Percentiles rank a stretch among this genome's conserved stretches.
Evolutionary conservation across 1,284 basidiomycete genomes (phyloP).

Genomic region (Fomes fomentarius): DNA sequence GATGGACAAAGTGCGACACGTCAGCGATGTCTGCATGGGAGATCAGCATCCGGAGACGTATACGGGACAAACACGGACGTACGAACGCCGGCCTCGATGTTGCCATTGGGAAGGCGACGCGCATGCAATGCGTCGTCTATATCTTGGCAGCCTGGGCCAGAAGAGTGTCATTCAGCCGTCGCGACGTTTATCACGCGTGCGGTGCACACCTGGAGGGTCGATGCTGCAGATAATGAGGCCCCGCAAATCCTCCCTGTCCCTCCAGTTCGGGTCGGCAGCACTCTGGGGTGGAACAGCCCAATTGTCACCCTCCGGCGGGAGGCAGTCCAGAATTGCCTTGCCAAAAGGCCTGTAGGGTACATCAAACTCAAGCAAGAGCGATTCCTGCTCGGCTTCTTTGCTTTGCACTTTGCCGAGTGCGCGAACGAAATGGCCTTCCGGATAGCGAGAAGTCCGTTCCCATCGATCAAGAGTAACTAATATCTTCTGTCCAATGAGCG

Average conservation of each 20-base stretch:
- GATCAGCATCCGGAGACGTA: conserved; percentile 6
- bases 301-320: conserved; percentile 87
- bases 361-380: conserved; percentile 92
- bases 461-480: conserved; percentile 95
- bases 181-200: background rate
- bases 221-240: conserved; percentile 93
- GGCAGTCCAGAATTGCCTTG: conserved; percentile 89
- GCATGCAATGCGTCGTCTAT: conserved; percentile 99
- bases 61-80: conserved; percentile 43
- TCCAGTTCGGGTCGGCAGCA: conserved; percentile 66
- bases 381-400: conserved; percentile 97
- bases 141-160: conserved; percentile 84
- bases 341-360: conserved; percentile 98
- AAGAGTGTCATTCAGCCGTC: conserved; percentile 1
- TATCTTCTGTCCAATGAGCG: conserved; percentile 92
- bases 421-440: conserved; percentile 97
- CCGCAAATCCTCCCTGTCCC: conserved; percentile 87
- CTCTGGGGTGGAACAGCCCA: conserved; percentile 93
- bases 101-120: conserved; percentile 85
- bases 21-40: conserved; percentile 87
- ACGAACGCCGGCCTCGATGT: conserved; percentile 98
- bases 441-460: conserved; percentile 88
- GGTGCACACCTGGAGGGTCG: conserved; percentile 82
- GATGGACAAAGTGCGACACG: conserved; percentile 94
- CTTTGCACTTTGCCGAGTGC: conserved; percentile 90